Conservation (phyloP, 2,329 filamentous ascomycete genomes). For the Thielaviopsis euricoi region DNA sequence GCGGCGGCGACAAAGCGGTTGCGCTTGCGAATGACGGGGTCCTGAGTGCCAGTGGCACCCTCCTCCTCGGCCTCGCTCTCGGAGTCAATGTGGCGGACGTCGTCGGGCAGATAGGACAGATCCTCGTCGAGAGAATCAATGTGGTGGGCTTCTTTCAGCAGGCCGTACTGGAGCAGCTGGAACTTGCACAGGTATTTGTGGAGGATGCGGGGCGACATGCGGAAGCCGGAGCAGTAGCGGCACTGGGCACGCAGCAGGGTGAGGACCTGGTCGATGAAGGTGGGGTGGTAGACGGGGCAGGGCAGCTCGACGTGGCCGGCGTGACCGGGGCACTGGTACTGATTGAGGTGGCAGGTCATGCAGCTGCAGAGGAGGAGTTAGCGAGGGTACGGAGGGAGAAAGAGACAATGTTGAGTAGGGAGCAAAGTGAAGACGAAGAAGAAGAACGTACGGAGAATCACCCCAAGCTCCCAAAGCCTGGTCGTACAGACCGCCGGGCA, state of each 20-base stretch:
- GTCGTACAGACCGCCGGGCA: slow-evolving; percentile 85
- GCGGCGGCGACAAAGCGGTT: slow-evolving; percentile 50
- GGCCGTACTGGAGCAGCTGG: slow-evolving; percentile 67
- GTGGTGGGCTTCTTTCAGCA: slow-evolving; percentile 50
- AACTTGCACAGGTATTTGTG: slow-evolving; percentile 74
- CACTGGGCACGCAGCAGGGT: slow-evolving; percentile 76
- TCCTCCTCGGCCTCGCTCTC: slow-evolving; percentile 50
- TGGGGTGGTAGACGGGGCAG: slow-evolving; percentile 86
- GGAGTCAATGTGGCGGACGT: slow-evolving; percentile 24
- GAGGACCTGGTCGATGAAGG: slow-evolving; percentile 84
- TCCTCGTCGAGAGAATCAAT: slow-evolving; percentile 37
- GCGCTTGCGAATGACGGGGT: slow-evolving; percentile 34
- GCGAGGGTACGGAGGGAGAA: not conserved
- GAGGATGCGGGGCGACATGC: slow-evolving; percentile 58
- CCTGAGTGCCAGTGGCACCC: slow-evolving; percentile 32
- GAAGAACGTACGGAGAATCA: slow-evolving; percentile 50
- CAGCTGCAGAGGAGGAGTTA: slow-evolving; percentile 39
- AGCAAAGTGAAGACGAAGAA: not conserved
- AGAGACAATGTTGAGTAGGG: slow-evolving; percentile 5
- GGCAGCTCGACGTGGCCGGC: slow-evolving; percentile 90
- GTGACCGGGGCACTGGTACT: slow-evolving; percentile 75
- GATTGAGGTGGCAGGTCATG: slow-evolving; percentile 76
- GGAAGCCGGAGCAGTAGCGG: slow-evolving; percentile 76
- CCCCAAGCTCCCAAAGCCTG: slow-evolving; percentile 79
- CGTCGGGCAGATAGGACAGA: slow-evolving; percentile 24